These are phyloP conservation scores for Aegilops speltoides DNA, from an alignment of 176 grass and related monocot genomes.

Conservation along the genomic window DNA sequence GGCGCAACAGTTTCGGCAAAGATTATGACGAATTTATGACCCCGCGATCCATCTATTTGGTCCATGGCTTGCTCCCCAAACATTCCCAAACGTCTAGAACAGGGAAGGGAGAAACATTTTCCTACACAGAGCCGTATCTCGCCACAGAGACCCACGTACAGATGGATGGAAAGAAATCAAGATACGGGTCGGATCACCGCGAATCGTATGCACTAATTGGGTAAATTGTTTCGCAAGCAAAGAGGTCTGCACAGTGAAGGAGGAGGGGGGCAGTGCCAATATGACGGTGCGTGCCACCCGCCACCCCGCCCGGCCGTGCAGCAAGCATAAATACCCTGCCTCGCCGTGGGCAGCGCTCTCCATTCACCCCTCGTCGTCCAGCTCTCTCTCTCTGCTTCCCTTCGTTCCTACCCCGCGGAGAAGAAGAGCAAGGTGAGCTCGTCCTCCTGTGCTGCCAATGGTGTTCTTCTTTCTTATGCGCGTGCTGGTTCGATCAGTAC, in stretches of 20 bases:
- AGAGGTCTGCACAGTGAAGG: not conserved
- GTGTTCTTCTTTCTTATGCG: not conserved
- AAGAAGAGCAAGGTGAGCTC: not conserved
- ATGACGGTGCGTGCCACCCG: not conserved
- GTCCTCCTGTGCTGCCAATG: not conserved
- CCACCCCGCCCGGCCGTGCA: not conserved
- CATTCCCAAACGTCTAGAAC: not conserved
- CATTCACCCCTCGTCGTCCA: not conserved
- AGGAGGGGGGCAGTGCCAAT: not conserved
- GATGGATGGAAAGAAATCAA: no score
- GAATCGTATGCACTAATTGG: not conserved
- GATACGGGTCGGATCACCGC: no score
- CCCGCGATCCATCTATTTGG: not conserved
- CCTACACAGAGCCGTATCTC: no score
- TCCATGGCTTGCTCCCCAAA: not conserved
- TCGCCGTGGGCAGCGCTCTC: not conserved
- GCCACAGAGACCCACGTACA: no score
- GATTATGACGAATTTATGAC: no score
- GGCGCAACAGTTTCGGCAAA: no score
- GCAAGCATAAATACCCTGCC: slow-evolving; percentile 47
- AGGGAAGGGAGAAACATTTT: not conserved
- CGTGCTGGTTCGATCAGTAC: no score
- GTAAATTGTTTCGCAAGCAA: not conserved
- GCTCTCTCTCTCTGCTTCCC: no score
- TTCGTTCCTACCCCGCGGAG: not conserved